Percentiles rank a stretch among this genome's conserved stretches.
phyloP scores from a whole-genome alignment of 2,329 filamentous ascomycete species.

The Elsinoe arachidis region DNA sequence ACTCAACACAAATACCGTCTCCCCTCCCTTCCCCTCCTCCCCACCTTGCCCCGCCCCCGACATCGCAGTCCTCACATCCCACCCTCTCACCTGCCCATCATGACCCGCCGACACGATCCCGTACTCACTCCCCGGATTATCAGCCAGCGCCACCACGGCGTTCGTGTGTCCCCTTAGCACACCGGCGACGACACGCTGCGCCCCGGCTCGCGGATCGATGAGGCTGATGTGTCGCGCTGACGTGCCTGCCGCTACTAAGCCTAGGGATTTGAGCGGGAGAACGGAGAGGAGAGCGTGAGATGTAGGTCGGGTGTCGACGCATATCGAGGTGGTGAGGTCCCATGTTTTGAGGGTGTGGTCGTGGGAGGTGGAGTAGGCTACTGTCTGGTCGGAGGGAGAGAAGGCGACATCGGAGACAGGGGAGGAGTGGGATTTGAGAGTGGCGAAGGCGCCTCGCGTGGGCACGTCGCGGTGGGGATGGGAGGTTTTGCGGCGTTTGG shows the following conservation, averaged over 20 bases:
- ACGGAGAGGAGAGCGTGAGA: slow-evolving; percentile 76
- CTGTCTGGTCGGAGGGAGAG: slow-evolving; percentile 73
- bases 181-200: slow-evolving; percentile 70
- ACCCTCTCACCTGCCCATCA: slow-evolving; percentile 86
- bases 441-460: slow-evolving; percentile 68
- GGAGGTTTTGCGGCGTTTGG: slow-evolving; percentile 66
- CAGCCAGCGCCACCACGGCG: slow-evolving; percentile 51
- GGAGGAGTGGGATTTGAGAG: slow-evolving; percentile 63
- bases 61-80: slow-evolving; percentile 58
- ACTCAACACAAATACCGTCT: slow-evolving; percentile 68
- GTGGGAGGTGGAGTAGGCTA: slow-evolving; percentile 83
- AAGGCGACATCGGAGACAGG: slow-evolving; percentile 75
- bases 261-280: slow-evolving; percentile 58
- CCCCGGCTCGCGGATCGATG: slow-evolving; percentile 78
- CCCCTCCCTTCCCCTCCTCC: slow-evolving; percentile 49
- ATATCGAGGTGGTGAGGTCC: slow-evolving; percentile 71
- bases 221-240: slow-evolving; percentile 81
- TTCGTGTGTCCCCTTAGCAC: slow-evolving; percentile 88
- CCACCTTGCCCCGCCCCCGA: slow-evolving; percentile 45
- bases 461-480: slow-evolving; percentile 40
- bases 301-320: slow-evolving; percentile 76
- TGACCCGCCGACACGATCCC: slow-evolving; percentile 74
- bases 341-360: slow-evolving; percentile 88
- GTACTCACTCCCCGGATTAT: slow-evolving; percentile 61
- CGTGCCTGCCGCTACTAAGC: slow-evolving; percentile 65